phyloP scores from a whole-genome alignment of 768 basidiomycete species.

The Termitomyces sp. region DNA sequence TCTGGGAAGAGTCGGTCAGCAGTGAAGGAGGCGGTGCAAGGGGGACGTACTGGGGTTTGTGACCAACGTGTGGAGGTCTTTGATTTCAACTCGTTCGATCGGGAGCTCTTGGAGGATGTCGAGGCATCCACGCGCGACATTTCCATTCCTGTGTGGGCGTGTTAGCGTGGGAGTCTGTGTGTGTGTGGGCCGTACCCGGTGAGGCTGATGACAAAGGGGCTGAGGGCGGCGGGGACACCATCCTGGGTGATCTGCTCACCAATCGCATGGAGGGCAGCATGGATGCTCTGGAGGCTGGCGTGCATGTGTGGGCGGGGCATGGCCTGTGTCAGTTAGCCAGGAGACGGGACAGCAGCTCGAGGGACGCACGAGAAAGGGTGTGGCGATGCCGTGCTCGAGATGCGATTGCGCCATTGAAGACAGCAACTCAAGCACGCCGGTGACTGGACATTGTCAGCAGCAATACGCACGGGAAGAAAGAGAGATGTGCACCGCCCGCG shows the following conservation, averaged over 20 bases:
- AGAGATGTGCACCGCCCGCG: constrained; percentile 61
- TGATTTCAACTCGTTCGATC: neutral
- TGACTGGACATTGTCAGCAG: neutral
- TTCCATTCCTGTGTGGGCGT: neutral
- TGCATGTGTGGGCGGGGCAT: neutral
- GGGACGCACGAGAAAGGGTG: neutral
- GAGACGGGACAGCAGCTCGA: too few species aligned
- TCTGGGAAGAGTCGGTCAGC: too few species aligned
- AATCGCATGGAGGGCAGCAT: neutral
- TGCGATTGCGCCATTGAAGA: neutral
- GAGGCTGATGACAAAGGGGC: neutral
- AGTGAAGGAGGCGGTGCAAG: too few species aligned
- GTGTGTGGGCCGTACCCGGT: neutral
- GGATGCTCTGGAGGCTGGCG: neutral
- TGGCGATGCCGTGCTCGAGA: neutral
- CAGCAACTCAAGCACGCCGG: neutral
- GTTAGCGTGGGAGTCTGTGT: neutral
- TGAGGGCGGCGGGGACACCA: neutral
- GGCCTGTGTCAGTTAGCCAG: neutral
- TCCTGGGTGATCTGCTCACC: neutral
- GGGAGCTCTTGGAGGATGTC: neutral
- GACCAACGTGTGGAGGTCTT: neutral
- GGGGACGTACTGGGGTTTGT: neutral
- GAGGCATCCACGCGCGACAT: neutral
- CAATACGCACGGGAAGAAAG: accelerated